These are phyloP conservation scores for Sporisorium reilianum DNA, from an alignment of 1,284 basidiomycete species.

Conservation along the genomic window DNA sequence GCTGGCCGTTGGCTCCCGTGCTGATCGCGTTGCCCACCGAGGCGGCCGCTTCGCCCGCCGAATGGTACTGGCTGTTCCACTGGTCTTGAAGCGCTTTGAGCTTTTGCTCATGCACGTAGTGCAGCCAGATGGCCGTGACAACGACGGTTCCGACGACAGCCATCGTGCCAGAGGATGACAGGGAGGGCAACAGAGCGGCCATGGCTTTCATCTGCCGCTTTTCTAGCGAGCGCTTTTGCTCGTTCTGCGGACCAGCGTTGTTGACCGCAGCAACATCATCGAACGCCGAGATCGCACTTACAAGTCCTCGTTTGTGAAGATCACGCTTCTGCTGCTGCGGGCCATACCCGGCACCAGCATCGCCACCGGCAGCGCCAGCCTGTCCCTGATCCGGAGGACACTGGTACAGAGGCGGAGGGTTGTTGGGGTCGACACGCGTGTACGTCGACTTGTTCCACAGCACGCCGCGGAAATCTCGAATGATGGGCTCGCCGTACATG, in stretches of 20 bases:
- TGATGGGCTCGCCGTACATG: conserved; percentile 18
- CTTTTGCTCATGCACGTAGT: conserved; percentile 28
- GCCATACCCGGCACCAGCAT: background rate
- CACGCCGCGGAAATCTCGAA: conserved; percentile 24
- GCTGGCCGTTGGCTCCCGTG: conserved; percentile 37
- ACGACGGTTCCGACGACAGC: conserved; percentile 13
- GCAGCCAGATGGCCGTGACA: conserved; percentile 25
- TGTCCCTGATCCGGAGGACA: conserved; percentile 1
- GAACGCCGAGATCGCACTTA: background rate
- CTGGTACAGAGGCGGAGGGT: conserved; percentile 14
- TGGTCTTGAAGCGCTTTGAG: conserved; percentile 3
- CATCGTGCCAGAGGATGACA: conserved; percentile 3
- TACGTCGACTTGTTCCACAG: conserved; percentile 42
- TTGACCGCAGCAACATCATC: conserved; percentile 6
- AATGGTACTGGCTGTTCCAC: conserved; percentile 26
- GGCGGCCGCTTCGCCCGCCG: conserved; percentile 30
- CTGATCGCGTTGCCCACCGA: conserved; percentile 37
- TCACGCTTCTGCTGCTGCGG: conserved; percentile 21
- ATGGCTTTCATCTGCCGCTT: conserved; percentile 10
- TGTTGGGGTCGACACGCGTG: conserved; percentile 14
- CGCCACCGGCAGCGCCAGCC: background rate
- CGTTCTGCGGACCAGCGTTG: background rate
- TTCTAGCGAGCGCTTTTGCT: background rate
- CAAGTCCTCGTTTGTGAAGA: background rate
- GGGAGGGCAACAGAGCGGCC: conserved; percentile 12